Percentiles rank a stretch among this genome's conserved stretches.
These are phyloP conservation scores for Aspergillus leporis DNA, from an alignment of 495 filamentous ascomycete species.

Conservation along the genomic window DNA sequence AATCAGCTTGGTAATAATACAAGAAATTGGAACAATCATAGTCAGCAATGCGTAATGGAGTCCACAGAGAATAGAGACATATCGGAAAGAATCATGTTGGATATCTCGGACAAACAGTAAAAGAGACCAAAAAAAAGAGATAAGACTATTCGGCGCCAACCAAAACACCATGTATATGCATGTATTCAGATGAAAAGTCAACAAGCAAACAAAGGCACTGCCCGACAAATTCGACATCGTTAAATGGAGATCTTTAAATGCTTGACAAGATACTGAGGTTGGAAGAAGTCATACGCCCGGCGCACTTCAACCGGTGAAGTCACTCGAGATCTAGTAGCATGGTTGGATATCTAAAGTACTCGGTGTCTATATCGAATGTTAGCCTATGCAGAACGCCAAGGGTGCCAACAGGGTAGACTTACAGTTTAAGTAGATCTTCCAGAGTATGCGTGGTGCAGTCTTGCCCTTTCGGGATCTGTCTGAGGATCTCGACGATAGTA, in stretches of 20 bases:
- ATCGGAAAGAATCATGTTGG: slow-evolving; percentile 21
- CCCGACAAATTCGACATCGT: neutral
- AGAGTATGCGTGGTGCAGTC: slow-evolving; percentile 59
- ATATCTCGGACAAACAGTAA: slow-evolving; percentile 24
- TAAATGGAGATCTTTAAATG: neutral
- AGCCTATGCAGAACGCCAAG: neutral
- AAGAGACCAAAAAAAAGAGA: slow-evolving; percentile 10
- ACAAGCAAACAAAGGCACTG: neutral
- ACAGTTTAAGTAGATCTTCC: slow-evolving; percentile 63
- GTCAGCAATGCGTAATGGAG: neutral
- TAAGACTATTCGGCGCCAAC: neutral
- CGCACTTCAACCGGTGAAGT: neutral
- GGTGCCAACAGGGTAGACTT: slow-evolving; percentile 18
- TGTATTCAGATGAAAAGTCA: slow-evolving; percentile 1
- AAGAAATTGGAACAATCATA: slow-evolving; percentile 4
- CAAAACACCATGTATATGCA: slow-evolving; percentile 12
- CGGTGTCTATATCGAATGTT: slow-evolving; percentile 27
- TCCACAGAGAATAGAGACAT: neutral
- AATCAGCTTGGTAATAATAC: slow-evolving; percentile 14
- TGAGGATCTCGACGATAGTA: slow-evolving; percentile 81
- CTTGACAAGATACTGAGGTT: neutral
- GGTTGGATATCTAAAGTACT: slow-evolving; percentile 24
- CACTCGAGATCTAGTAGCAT: neutral
- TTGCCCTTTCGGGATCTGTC: slow-evolving; percentile 73
- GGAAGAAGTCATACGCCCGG: slow-evolving; percentile 1